These are phyloP conservation scores for Jamesozyma hellenica DNA, from an alignment of 805 yeast species.

Conservation along the genomic window DNA sequence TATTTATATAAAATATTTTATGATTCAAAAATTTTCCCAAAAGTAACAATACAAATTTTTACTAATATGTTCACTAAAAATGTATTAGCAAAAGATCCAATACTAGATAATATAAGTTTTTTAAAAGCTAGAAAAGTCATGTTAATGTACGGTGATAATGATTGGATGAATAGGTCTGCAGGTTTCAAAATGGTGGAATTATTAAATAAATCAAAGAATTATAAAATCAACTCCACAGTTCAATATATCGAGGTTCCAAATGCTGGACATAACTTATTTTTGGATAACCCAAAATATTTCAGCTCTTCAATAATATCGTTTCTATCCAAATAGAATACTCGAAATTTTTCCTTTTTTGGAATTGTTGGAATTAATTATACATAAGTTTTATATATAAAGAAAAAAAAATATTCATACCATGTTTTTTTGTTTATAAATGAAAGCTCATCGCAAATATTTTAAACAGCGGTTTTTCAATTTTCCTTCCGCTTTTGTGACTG, in stretches of 20 bases:
- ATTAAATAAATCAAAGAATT: constrained; percentile 7
- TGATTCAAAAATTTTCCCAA: constrained; percentile 9
- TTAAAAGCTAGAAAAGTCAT: constrained; percentile 33
- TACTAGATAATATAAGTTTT: constrained; percentile 43
- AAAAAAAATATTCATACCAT: no score
- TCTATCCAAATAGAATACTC: not conserved
- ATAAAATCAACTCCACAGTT: constrained; percentile 5
- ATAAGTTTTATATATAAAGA: no score
- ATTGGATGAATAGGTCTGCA: constrained; percentile 60
- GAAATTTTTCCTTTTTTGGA: no score
- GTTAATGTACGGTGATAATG: constrained; percentile 53
- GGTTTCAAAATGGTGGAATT: constrained; percentile 29
- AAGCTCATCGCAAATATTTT: no score
- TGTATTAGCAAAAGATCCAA: constrained; percentile 54
- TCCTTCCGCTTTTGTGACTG: no score
- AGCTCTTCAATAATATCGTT: constrained; percentile 36
- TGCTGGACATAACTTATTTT: constrained; percentile 69
- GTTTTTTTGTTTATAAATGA: no score
- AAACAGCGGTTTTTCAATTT: no score
- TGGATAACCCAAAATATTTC: constrained; percentile 53
- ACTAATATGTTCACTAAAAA: constrained; percentile 23
- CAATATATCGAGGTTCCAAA: constrained; percentile 27
- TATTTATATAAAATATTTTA: constrained; percentile 18
- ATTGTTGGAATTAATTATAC: no score
- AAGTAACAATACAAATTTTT: constrained; percentile 19